Conservation (phyloP, 1,284 basidiomycete species). For the Cryptococcus sp. region DNA sequence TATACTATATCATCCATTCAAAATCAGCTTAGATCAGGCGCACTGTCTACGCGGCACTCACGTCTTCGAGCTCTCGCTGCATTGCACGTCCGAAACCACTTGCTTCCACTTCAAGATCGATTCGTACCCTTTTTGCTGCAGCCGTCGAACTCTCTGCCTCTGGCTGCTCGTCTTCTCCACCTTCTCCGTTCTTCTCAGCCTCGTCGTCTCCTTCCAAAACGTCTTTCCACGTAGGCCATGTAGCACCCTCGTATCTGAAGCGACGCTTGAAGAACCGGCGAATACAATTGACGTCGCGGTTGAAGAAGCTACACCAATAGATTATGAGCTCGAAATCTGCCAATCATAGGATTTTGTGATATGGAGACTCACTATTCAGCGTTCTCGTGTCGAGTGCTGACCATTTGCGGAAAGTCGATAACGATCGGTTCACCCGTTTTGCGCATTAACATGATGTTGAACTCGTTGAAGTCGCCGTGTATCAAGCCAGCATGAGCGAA, state of each 20-base stretch:
- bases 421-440: slow-evolving; percentile 82
- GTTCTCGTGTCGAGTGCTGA: slow-evolving; percentile 93
- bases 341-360: not conserved
- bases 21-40: not conserved
- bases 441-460: slow-evolving; percentile 91
- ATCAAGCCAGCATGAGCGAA: slow-evolving; percentile 91
- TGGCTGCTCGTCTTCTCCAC: slow-evolving; percentile 20
- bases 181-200: slow-evolving; percentile 7
- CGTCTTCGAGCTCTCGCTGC: slow-evolving; percentile 78
- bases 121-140: slow-evolving; percentile 57
- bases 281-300: slow-evolving; percentile 96
- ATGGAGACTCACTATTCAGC: slow-evolving; percentile 78
- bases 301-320: slow-evolving; percentile 79
- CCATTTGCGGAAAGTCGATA: slow-evolving; percentile 99
- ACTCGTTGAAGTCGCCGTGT: slow-evolving; percentile 99
- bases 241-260: slow-evolving; percentile 86
- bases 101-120: slow-evolving; percentile 87
- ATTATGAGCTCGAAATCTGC: not conserved
- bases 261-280: slow-evolving; percentile 87
- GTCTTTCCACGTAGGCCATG: slow-evolving; percentile 81
- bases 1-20: slow-evolving; percentile 52
- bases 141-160: slow-evolving; percentile 29
- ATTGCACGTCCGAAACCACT: slow-evolving; percentile 86
- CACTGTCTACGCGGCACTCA: slow-evolving; percentile 49
- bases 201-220: slow-evolving; percentile 58